Evolutionary conservation across 805 yeast species (phyloP).

Genomic region (Starmerella vaccinii): DNA sequence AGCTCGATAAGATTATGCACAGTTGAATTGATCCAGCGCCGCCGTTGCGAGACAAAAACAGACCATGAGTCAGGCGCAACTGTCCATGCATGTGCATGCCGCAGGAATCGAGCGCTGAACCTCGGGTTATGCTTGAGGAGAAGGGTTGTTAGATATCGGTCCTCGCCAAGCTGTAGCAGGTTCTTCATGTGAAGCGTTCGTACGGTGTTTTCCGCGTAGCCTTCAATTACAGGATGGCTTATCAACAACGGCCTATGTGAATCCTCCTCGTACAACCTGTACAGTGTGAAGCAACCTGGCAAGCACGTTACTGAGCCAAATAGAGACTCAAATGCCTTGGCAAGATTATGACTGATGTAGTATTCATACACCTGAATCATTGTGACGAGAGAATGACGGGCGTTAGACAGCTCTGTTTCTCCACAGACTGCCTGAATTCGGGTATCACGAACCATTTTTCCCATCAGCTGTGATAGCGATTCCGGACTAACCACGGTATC

Average conservation of each 20-base stretch:
- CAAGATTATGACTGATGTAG: slow-evolving; percentile 53
- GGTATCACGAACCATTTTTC: slow-evolving; percentile 48
- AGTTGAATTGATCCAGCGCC: slow-evolving; percentile 60
- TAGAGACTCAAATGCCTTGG: slow-evolving; percentile 52
- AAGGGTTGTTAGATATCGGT: slow-evolving; percentile 47
- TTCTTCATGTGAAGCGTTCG: slow-evolving; percentile 52
- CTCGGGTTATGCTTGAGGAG: slow-evolving; percentile 48
- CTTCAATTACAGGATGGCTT: slow-evolving; percentile 48
- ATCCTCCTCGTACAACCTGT: slow-evolving; percentile 45
- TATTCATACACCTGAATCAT: slow-evolving; percentile 56
- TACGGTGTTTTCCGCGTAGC: slow-evolving; percentile 46
- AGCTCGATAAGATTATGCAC: slow-evolving; percentile 54
- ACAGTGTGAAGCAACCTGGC: slow-evolving; percentile 56
- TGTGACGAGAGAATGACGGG: slow-evolving; percentile 44
- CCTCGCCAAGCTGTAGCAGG: slow-evolving; percentile 52
- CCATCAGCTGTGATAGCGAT: slow-evolving; percentile 44
- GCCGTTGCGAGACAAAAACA: slow-evolving; percentile 52
- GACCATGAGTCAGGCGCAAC: slow-evolving; percentile 49
- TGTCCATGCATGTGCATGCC: slow-evolving; percentile 52
- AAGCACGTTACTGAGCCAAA: slow-evolving; percentile 57
- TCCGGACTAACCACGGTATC: slow-evolving; percentile 50
- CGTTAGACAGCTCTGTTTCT: slow-evolving; percentile 48
- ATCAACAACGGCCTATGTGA: slow-evolving; percentile 51
- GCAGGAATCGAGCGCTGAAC: slow-evolving; percentile 44
- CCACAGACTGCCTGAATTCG: slow-evolving; percentile 52